phyloP scores from a whole-genome alignment of 163 green algal genomes.

The Scenedesmus sp. region DNA sequence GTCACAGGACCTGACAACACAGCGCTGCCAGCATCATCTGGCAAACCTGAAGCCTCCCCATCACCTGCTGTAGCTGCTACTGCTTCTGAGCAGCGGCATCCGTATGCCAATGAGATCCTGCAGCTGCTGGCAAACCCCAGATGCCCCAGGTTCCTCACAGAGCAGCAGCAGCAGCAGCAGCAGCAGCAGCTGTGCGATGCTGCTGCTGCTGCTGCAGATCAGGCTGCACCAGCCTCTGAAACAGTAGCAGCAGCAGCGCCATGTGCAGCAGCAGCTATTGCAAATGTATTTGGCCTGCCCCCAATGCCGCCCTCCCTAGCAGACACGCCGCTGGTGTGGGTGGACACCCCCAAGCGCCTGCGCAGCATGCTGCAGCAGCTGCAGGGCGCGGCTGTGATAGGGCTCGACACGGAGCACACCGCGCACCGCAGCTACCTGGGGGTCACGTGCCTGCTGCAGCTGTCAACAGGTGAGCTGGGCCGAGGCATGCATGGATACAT shows the following conservation, averaged over 20 bases:
- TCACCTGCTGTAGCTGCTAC: background rate
- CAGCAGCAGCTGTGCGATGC: background rate
- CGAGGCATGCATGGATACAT: background rate
- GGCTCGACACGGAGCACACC: conserved; percentile 74
- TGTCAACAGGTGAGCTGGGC: conserved; percentile 59
- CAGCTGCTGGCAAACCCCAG: conserved; percentile 14
- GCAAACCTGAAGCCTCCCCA: background rate
- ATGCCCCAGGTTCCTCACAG: background rate
- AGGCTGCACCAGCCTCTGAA: background rate
- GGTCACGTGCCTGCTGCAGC: conserved; percentile 71
- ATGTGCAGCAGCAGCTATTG: background rate
- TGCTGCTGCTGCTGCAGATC: background rate
- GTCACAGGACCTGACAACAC: background rate
- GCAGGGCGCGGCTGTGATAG: conserved; percentile 50
- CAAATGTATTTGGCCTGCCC: background rate
- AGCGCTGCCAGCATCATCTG: background rate
- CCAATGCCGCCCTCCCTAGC: background rate
- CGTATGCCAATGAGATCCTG: conserved; percentile 30
- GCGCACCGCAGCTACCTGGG: conserved; percentile 66
- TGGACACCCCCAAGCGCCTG: conserved; percentile 44
- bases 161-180: background rate
- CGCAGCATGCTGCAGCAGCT: conserved; percentile 32
- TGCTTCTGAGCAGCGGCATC: conserved; percentile 30
- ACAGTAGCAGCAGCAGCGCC: conserved; percentile 9
- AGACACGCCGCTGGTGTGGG: conserved; percentile 38